Base-by-base conservation (phyloP, 1,284 basidiomycete species). In the Austroboletus novae-zelandiae region DNA sequence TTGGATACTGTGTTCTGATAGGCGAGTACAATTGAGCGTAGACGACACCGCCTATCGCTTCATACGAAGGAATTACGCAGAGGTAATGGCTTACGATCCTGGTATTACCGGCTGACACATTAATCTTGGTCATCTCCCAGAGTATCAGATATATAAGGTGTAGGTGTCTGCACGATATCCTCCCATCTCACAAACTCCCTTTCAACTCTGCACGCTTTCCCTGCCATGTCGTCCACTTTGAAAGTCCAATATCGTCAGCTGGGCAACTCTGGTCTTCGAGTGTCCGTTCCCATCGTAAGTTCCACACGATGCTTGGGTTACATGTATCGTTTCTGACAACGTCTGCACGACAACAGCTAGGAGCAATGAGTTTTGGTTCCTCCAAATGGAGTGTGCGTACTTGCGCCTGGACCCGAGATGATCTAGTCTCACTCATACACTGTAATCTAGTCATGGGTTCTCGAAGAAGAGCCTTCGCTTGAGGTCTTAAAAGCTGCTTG, bases 341-440 rank as follows among this genome's bases (percentile, higher is more conserved):
- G 36, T 9, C 27, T 30, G 27, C n/a, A 11, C 18, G 40, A 17
- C 36, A 7, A 15, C 15, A 74, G 73, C 58, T 79, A 2, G 78
- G 77, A 11, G 70, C 71, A 15, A 79, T 81, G 79, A 65, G 64
- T 40, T 75, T 75, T 59, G 81, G 78, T 4, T 66, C 59, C 10
- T 30, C 64, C 1, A 56, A 69, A 55, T 76, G 74, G 74, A 40
- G 42, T 50, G 67, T 72, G 20, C 34, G 55, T 61, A 34, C 39
- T 2, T 23, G n/a, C 23, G n/a, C 20, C 36, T 41, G 14, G 4
- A 25, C 23, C 1, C 8, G 9, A 31, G 35, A 27, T 40, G 43
- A 18, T n/a, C 8, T 14, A 1, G 6, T 5, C 40, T 53, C 11
- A 47, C 40, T 14, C 15, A 39, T 17, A 10, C 23, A 10, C 7